Percentiles rank a stretch among this genome's conserved stretches.
Evolutionary conservation across 176 grass and related monocot genomes (phyloP).

Genomic region (Phoenix dactylifera): DNA sequence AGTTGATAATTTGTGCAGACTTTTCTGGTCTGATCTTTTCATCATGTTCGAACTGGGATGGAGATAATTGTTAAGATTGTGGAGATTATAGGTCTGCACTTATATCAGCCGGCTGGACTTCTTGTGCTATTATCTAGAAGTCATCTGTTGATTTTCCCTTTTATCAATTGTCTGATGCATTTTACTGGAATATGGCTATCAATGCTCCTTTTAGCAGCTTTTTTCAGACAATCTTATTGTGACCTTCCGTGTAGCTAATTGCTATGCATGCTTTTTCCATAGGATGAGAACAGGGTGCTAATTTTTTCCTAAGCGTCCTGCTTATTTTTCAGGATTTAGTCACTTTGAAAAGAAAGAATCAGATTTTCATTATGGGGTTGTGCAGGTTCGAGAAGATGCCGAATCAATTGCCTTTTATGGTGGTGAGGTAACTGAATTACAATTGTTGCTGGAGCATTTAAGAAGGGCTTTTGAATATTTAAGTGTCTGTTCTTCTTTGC

Average conservation of each 20-base stretch:
- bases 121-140: too few species aligned
- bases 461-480: constrained; percentile 80
- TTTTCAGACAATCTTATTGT: not conserved
- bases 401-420: constrained; percentile 98
- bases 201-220: too few species aligned
- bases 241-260: not conserved
- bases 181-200: too few species aligned
- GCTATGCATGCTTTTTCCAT: not conserved
- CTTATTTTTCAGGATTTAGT: constrained; percentile 60
- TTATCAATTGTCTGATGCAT: too few species aligned
- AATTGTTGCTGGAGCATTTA: constrained; percentile 85
- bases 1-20: too few species aligned
- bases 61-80: too few species aligned
- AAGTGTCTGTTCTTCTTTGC: constrained; percentile 41
- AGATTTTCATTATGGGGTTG: constrained; percentile 94
- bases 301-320: not conserved
- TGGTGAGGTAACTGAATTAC: constrained; percentile 82
- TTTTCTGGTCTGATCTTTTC: too few species aligned
- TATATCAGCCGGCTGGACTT: too few species aligned
- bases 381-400: constrained; percentile 90
- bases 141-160: too few species aligned
- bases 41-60: too few species aligned
- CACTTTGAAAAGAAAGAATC: constrained; percentile 91
- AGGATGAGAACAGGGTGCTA: constrained; percentile 34
- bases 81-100: too few species aligned